Evolutionary conservation across 83 land plant species (phyloP), one percentile per base, ranked within the genome.

Genomic region (Larix sibirica): DNA sequence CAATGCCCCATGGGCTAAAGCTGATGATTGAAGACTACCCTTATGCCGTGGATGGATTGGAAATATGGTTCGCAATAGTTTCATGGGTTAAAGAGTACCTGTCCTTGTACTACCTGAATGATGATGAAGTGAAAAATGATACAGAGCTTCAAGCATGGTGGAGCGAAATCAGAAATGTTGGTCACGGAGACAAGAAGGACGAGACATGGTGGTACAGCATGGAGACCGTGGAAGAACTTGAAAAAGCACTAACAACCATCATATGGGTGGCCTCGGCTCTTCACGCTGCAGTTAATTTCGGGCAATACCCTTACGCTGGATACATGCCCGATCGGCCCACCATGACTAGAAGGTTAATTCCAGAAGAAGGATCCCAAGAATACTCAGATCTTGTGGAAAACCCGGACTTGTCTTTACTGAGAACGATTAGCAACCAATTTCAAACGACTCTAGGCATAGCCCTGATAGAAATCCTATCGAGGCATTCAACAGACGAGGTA

Each of bases 261-360:
- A 84, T 84, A 4, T 87, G 89, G 89, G 81, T 87, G 5, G 86
- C 89, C 1, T 87, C 89, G 10, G 89, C 86, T 7, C 86, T 77
- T 44, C 89, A 87, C 58, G 89, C 89, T 13, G 87, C 89, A 3
- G 82, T 83, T 40, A 86, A 86, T 77, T 86, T 86, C 40, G 88
- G 88, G 20, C 88, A 86, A 59, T 86, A 86, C 62, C 21, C 85
- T 7, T 86, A 86, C 58, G 86, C 71, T 0, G 88, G 88, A 0
- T 86, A 83, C 62, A 67, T 83, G 66, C 88, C 88, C 0, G 80
- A 83, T 44, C 70, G 85, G 26, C 88, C 86, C 23, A 80, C 87
- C 38, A 54, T 81, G 3, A 81, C n/a, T n/a, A 90, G 94, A 18
- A 80, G 93, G 21, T 86, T 92, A 79, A 92, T 95, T 83, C 98